Base-by-base conservation (phyloP, 495 filamentous ascomycete genomes). In the Trichoderma asperelloides region DNA sequence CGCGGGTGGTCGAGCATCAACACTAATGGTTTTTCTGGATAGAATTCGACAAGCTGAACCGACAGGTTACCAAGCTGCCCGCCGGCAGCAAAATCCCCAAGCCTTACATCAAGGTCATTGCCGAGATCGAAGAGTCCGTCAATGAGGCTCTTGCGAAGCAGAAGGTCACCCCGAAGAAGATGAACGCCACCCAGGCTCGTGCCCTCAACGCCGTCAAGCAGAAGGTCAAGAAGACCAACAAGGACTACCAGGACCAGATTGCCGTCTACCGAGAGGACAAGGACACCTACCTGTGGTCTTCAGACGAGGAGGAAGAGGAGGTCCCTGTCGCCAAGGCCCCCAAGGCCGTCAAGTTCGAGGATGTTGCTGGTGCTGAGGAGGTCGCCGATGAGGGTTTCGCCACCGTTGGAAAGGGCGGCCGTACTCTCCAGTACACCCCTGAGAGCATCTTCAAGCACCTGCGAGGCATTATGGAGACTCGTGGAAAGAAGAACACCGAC, bases 391-490 rank as follows among this genome's bases (percentile, higher is more conserved):
- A 93, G 71, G 95, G 92, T 55, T 97, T 96, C 72, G 84, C 87
- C 16, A 91, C 88, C 12, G 92, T 98, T 66, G 91, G 89, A 68
- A 88, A 89, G 75, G 89, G 92, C 72, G 96, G 95, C 63, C 91
- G 90, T 74, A 88, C 89, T 51, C 81, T 97, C 51, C 86, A 88
- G 71, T 97, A 94, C 76, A 98, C 95, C 41, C 90, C 95, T 7
- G 95, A 99, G 81, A 96, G 92, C 77, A 99, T 99, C 72, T 87
- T 98, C 75, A 98, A 98, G 83, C 91, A 97, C 78, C 86, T 99
- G 43, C 86, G 92, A 49, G 85, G 88, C 51, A 97, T 99, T 72
- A 84, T 98, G 68, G 95, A 98, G 81, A 93, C 94, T 28, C 85
- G 95, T 78, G 95, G 95, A 75, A 93, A 96, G 84, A 99, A 98